A percentile compares a stretch with the other conserved stretches of the same genome.
Evolutionary conservation across 768 basidiomycete genomes (phyloP).

Genomic region (Rhizopogon roseolus): DNA sequence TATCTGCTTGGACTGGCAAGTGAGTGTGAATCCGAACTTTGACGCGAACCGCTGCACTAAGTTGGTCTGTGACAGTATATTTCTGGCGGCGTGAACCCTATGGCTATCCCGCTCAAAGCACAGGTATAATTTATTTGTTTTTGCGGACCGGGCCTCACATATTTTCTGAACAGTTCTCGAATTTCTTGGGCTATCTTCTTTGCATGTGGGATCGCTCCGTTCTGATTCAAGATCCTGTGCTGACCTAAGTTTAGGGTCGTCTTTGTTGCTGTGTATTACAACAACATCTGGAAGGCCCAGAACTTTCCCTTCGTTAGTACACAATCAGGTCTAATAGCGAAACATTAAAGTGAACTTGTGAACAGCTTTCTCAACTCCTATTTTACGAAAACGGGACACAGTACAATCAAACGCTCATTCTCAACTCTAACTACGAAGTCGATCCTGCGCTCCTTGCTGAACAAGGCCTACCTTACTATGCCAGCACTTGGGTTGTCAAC

Average conservation of each 20-base stretch:
- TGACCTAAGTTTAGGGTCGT: conserved; percentile 9
- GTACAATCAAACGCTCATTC: conserved; percentile 45
- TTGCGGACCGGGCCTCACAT: background rate
- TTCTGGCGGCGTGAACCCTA: conserved; percentile 33
- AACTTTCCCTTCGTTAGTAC: conserved; percentile 46
- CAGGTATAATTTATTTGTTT: conserved; percentile 18
- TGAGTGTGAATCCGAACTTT: conserved; percentile 13
- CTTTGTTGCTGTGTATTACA: conserved; percentile 25
- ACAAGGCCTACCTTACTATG: conserved; percentile 35
- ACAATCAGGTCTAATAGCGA: conserved; percentile 4
- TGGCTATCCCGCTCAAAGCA: conserved; percentile 47
- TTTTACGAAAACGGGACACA: conserved; percentile 43
- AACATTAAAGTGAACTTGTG: background rate
- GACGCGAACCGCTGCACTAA: conserved; percentile 2
- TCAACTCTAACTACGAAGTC: conserved; percentile 34
- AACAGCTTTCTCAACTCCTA: conserved; percentile 33
- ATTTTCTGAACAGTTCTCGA: conserved; percentile 29
- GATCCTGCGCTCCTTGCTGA: conserved; percentile 34
- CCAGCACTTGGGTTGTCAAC: conserved; percentile 43
- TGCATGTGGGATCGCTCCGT: conserved; percentile 36
- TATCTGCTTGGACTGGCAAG: conserved; percentile 54
- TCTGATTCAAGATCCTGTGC: background rate
- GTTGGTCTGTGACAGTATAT: conserved; percentile 14
- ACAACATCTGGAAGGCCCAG: conserved; percentile 49
- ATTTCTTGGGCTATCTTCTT: conserved; percentile 41